phyloP scores from a whole-genome alignment of 2,329 filamentous ascomycete genomes.

The Colletotrichum agaves region DNA sequence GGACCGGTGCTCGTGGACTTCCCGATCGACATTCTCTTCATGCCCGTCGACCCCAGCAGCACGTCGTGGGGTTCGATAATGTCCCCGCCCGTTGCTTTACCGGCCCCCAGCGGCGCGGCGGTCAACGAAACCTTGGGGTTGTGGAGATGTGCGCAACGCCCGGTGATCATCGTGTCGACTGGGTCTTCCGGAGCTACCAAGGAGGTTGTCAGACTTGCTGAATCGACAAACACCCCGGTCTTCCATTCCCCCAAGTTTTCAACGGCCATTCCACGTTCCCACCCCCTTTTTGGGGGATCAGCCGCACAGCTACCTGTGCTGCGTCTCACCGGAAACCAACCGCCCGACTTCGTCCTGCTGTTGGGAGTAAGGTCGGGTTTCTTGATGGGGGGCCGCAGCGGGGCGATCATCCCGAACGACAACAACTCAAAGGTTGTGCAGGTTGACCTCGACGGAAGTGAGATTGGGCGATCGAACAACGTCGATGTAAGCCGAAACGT shows the following conservation, averaged over 20 bases:
- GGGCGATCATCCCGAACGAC: constrained; percentile 15
- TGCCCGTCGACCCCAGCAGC: background rate
- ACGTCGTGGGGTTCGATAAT: constrained; percentile 11
- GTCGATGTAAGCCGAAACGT: background rate
- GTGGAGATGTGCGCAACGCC: constrained; percentile 2
- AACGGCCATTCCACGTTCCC: background rate
- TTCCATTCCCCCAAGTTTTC: constrained; percentile 26
- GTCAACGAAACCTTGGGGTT: background rate
- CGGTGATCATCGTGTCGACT: constrained; percentile 17
- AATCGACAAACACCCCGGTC: constrained; percentile 8
- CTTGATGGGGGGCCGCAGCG: constrained; percentile 14
- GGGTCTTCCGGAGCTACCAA: constrained; percentile 3
- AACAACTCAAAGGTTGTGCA: constrained; percentile 14
- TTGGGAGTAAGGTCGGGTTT: constrained; percentile 20
- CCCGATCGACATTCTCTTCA: constrained; percentile 20
- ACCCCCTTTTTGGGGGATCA: constrained; percentile 9
- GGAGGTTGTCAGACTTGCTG: constrained; percentile 2
- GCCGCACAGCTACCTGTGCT: constrained; percentile 11
- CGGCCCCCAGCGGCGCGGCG: background rate
- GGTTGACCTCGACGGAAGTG: constrained; percentile 15
- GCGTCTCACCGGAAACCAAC: background rate
- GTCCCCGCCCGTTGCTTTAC: background rate
- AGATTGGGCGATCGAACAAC: constrained; percentile 21
- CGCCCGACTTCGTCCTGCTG: constrained; percentile 21
- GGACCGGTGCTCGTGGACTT: constrained; percentile 25